A percentile compares a stretch with the other conserved stretches of the same genome.
Evolutionary conservation across 1,284 basidiomycete species (phyloP).

Genomic region (Pseudozyma sp.): DNA sequence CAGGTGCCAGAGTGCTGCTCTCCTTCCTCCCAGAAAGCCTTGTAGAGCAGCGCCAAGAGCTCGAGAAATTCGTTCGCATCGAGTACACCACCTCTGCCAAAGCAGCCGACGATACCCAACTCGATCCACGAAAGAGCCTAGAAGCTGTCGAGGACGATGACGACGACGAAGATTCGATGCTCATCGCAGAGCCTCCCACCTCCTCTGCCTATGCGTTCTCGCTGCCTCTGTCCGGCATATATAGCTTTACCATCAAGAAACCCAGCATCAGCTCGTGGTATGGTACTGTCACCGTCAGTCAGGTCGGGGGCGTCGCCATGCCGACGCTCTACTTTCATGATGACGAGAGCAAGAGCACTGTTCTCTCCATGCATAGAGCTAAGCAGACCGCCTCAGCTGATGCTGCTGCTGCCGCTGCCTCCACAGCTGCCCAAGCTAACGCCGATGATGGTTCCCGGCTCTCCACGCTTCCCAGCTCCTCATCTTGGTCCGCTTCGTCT

Average conservation of each 20-base stretch:
- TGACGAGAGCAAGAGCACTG: constrained; percentile 73
- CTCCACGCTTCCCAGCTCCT: constrained; percentile 3
- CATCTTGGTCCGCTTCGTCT: constrained; percentile 9
- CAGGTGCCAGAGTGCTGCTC: constrained; percentile 44
- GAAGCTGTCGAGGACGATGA: constrained; percentile 33
- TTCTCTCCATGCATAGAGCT: constrained; percentile 45
- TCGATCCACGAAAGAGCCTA: constrained; percentile 72
- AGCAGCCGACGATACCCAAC: constrained; percentile 25
- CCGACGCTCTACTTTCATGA: constrained; percentile 95
- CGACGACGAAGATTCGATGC: constrained; percentile 29
- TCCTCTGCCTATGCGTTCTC: constrained; percentile 87
- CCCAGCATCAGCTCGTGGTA: constrained; percentile 76
- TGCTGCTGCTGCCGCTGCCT: constrained; percentile 17
- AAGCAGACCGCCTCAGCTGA: constrained; percentile 19
- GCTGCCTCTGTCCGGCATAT: constrained; percentile 86
- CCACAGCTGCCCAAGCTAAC: constrained; percentile 30
- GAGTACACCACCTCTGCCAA: constrained; percentile 75
- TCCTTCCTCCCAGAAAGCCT: constrained; percentile 75
- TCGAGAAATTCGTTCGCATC: constrained; percentile 85
- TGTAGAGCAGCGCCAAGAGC: constrained; percentile 72
- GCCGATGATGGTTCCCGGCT: constrained; percentile 39
- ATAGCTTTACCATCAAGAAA: constrained; percentile 86
- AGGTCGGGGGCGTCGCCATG: constrained; percentile 87
- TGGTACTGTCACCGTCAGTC: constrained; percentile 77
- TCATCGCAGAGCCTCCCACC: constrained; percentile 51